Evolutionary conservation across 2,329 filamentous ascomycete genomes (phyloP).

Genomic region (Corynespora cassiicola): DNA sequence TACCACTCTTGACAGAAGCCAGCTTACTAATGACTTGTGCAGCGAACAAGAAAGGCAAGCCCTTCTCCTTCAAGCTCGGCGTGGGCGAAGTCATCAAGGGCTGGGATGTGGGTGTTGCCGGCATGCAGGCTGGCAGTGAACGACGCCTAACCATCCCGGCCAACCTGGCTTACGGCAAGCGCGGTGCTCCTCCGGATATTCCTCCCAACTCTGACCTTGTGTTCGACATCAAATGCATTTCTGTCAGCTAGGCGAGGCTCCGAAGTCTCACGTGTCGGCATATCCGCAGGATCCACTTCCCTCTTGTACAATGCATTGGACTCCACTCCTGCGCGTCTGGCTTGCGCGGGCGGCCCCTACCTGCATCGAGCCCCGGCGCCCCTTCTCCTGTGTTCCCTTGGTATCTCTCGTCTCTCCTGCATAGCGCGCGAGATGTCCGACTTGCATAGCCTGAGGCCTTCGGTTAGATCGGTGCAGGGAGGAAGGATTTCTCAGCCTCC

Average conservation of each 20-base stretch:
- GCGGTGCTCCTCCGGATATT: slow-evolving; percentile 81
- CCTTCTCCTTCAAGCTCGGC: slow-evolving; percentile 94
- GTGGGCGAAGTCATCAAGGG: slow-evolving; percentile 97
- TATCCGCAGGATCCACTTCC: slow-evolving; percentile 26
- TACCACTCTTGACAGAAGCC: not conserved
- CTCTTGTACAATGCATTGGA: slow-evolving; percentile 29
- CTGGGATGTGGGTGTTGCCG: slow-evolving; percentile 93
- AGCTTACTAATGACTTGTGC: slow-evolving; percentile 26
- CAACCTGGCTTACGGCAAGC: slow-evolving; percentile 86
- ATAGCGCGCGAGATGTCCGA: slow-evolving; percentile 51
- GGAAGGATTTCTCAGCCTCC: slow-evolving; percentile 46
- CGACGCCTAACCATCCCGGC: slow-evolving; percentile 90
- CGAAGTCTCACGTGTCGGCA: slow-evolving; percentile 17
- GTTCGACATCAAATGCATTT: slow-evolving; percentile 74
- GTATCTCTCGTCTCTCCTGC: slow-evolving; percentile 31
- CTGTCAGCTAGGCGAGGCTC: slow-evolving; percentile 48
- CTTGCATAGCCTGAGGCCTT: slow-evolving; percentile 45
- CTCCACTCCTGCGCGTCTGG: slow-evolving; percentile 39
- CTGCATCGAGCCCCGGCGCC: slow-evolving; percentile 22
- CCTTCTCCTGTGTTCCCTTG: slow-evolving; percentile 23
- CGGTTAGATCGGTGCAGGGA: slow-evolving; percentile 43
- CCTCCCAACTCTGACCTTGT: slow-evolving; percentile 88
- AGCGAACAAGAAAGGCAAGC: slow-evolving; percentile 99
- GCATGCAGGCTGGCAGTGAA: slow-evolving; percentile 94
- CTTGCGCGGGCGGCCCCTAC: slow-evolving; percentile 22